Base-by-base conservation (phyloP, 225 moss, liverwort and hornwort species). In the Bryoerythrophyllum caledonicum region DNA sequence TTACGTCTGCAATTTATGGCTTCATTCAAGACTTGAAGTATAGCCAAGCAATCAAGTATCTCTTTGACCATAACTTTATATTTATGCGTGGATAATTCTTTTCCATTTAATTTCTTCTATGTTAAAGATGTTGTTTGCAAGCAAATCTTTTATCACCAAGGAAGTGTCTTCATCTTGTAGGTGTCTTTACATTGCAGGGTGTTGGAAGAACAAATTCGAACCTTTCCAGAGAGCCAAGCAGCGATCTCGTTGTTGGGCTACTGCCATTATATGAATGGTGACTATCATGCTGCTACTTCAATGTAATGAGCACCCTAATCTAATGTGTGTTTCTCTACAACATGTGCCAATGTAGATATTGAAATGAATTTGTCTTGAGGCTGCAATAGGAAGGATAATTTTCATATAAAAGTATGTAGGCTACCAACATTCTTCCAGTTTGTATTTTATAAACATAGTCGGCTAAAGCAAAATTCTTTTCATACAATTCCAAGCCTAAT, bases 231-330 rank as follows among this genome's bases (percentile, higher is more conserved):
- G 0, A 92, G 88, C 58, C 89, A 80, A 68, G 94, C 90, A 49
- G 90, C 87, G 37, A 59, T 86, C 3, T 96, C 96, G 0, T 65
- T 92, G 28, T 66, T 92, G 68, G 94, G 89, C 7, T 96, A 96
- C n/a, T 96, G 96, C 76, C 87, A 92, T 54, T 96, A 94, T 51
- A 89, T 90, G 89, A 74, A 89, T 1, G 74, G 80, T 63, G 88
- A 92, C 57, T 96, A 84, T 59, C 87, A 94, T 74, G 92, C 88
- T 54, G 92, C 96, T 7, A 51, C 86, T 27, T 86, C 88, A 67
- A 84, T 86, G 96, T 96, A 81, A 84, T 21, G 48, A 38, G 20
- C 48, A n/a, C 24, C 48, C 24, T 13, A 0, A 40, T 13, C 16
- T 14, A 3, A 34, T 21, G 5, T 49, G 54, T 23, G 4, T 53